Evolutionary conservation across 306 rosid species (phyloP).

Genomic region (Abrus precatorius): DNA sequence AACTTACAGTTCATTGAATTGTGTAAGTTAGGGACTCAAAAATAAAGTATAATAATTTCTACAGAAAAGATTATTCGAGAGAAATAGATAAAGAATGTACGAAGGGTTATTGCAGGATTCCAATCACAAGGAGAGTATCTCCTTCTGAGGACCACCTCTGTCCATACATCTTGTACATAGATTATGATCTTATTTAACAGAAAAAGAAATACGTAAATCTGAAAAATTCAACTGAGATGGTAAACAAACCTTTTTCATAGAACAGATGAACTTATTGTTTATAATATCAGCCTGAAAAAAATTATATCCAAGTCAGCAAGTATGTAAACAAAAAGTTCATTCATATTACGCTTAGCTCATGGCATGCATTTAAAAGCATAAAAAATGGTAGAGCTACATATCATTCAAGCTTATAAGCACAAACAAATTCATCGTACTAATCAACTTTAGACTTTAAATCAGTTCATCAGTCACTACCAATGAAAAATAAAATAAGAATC

Average conservation of each 20-base stretch:
- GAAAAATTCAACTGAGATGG: conserved; percentile 21
- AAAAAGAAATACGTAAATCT: conserved; percentile 33
- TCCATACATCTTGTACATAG: conserved; percentile 2
- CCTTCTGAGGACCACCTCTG: background rate
- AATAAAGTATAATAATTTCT: too few relatives aligned
- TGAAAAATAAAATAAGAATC: background rate
- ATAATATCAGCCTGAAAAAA: conserved; percentile 75
- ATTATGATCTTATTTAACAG: background rate
- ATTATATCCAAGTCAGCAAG: conserved; percentile 31
- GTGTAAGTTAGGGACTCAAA: too few relatives aligned
- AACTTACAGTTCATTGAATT: too few relatives aligned
- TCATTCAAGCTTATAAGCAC: conserved; percentile 39
- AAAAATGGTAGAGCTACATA: background rate
- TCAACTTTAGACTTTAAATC: background rate
- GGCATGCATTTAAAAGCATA: background rate
- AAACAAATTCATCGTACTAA: conserved; percentile 8
- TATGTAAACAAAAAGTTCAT: conserved; percentile 4
- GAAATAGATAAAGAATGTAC: background rate
- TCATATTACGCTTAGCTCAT: conserved; percentile 27
- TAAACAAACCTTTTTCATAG: conserved; percentile 91
- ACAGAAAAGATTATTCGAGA: background rate
- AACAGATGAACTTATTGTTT: conserved; percentile 73
- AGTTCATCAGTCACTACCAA: conserved; percentile 11
- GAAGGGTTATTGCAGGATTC: background rate
- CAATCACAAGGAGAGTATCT: background rate